Percentiles rank a stretch among this genome's conserved stretches.
Conservation (phyloP, 2,329 filamentous ascomycete genomes). For the Gaeumannomyces tritici region DNA sequence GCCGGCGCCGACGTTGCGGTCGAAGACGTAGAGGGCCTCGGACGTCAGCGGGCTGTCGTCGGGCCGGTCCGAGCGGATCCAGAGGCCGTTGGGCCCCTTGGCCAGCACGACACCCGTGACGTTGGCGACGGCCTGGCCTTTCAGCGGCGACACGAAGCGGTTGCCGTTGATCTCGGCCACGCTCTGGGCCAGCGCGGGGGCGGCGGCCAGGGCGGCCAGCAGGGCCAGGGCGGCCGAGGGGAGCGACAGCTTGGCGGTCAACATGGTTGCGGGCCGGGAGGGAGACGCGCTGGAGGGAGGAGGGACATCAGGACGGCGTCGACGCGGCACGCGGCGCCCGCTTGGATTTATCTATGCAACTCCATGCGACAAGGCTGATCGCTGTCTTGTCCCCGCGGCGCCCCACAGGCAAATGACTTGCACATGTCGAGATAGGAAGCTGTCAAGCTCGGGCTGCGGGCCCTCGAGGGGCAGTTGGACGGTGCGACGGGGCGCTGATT, state of each 20-base stretch:
- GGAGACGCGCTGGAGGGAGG: constrained; percentile 5
- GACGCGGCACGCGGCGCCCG: too few relatives aligned
- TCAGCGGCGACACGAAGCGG: constrained; percentile 51
- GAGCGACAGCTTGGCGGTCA: neutral
- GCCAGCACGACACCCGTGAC: constrained; percentile 61
- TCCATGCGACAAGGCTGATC: neutral
- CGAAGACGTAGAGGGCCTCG: constrained; percentile 57
- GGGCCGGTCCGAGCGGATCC: constrained; percentile 50
- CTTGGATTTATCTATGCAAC: too few relatives aligned
- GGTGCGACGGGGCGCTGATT: neutral
- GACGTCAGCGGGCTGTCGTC: constrained; percentile 48
- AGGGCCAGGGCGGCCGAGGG: neutral
- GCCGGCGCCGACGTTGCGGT: constrained; percentile 36
- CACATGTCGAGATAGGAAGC: neutral
- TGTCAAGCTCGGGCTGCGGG: neutral
- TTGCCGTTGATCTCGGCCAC: constrained; percentile 59
- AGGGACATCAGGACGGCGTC: neutral
- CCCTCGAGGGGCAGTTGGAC: neutral
- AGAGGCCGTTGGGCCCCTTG: constrained; percentile 51
- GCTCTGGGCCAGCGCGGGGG: constrained; percentile 24
- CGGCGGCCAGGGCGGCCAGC: neutral
- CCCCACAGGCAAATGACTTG: neutral
- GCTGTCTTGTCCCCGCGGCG: neutral
- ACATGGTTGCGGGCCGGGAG: constrained; percentile 10
- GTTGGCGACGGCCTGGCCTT: constrained; percentile 43